Evolutionary conservation across 2,329 filamentous ascomycete genomes (phyloP).

Genomic region (Blastomyces parvus): DNA sequence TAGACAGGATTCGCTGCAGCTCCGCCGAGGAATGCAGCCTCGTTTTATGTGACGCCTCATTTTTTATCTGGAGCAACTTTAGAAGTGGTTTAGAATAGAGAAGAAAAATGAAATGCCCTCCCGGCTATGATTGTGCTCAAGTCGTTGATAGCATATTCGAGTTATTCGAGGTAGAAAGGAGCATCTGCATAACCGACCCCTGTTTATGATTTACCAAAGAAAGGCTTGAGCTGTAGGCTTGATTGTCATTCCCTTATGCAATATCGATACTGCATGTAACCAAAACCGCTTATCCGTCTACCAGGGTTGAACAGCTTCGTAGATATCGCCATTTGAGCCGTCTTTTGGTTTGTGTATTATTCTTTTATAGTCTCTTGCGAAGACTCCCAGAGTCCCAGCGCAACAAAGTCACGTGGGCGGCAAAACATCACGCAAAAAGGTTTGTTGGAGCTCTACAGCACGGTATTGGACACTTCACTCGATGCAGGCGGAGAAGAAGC

Average conservation of each 20-base stretch:
- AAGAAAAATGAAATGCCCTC: background rate
- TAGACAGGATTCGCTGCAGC: background rate
- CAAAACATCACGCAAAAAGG: background rate
- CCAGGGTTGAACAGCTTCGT: background rate
- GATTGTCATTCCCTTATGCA: too few relatives aligned
- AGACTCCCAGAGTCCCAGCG: too few relatives aligned
- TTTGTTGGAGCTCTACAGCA: background rate
- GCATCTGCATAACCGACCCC: too few relatives aligned
- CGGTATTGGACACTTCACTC: background rate
- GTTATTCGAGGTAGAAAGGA: too few relatives aligned
- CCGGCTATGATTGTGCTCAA: background rate
- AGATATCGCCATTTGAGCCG: background rate
- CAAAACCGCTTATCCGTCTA: background rate
- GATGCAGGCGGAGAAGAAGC: background rate
- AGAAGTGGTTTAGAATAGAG: background rate
- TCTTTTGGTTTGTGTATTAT: background rate
- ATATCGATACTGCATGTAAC: background rate
- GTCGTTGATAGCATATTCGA: background rate
- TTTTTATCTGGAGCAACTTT: background rate
- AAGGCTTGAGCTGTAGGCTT: too few relatives aligned
- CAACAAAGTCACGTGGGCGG: constrained; percentile 9
- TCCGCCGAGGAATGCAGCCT: background rate
- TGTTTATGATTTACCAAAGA: too few relatives aligned
- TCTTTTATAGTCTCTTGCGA: too few relatives aligned
- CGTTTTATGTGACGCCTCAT: background rate